Percentiles rank a stretch among this genome's conserved stretches.
Conservation (phyloP, 2,329 filamentous ascomycete genomes). For the Trichoderma afroharzianum region DNA sequence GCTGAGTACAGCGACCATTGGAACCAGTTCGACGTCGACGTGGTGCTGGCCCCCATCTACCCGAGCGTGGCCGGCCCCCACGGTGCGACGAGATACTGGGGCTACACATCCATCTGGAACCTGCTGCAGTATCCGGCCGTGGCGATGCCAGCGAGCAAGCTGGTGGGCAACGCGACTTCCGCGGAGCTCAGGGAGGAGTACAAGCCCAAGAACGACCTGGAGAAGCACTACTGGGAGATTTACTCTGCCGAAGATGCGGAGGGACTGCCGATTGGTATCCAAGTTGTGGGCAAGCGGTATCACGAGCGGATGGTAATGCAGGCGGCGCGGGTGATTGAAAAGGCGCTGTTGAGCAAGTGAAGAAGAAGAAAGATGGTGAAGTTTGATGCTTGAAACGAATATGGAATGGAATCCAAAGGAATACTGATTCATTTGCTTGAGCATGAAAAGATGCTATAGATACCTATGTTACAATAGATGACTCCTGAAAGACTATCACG, state of each 20-base stretch:
- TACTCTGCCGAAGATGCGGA: not conserved
- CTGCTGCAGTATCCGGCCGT: conserved; percentile 14
- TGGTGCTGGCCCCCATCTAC: not conserved
- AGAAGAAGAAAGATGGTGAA: not conserved
- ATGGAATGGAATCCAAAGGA: not conserved
- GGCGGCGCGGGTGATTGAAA: conserved; percentile 2
- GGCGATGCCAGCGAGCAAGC: not conserved
- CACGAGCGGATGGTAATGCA: conserved; percentile 12
- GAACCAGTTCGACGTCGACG: conserved; percentile 26
- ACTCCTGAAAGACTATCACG: not conserved
- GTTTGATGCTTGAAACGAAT: not conserved
- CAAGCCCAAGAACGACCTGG: conserved; percentile 7
- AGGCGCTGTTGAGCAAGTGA: not conserved
- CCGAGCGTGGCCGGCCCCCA: conserved; percentile 7
- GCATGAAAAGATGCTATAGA: not conserved
- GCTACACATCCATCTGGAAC: conserved; percentile 15
- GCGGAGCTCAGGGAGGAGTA: conserved; percentile 4
- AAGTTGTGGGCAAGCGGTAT: conserved; percentile 2
- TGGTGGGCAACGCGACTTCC: not conserved
- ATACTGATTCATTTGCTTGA: not conserved
- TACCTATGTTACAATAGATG: not conserved
- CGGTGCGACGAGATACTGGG: conserved; percentile 11
- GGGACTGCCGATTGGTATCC: not conserved
- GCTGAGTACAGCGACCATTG: conserved; percentile 68
- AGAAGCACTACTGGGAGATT: conserved; percentile 12